Evolutionary conservation across 345 rosid species (phyloP).

Genomic region (Brassica nigra): DNA sequence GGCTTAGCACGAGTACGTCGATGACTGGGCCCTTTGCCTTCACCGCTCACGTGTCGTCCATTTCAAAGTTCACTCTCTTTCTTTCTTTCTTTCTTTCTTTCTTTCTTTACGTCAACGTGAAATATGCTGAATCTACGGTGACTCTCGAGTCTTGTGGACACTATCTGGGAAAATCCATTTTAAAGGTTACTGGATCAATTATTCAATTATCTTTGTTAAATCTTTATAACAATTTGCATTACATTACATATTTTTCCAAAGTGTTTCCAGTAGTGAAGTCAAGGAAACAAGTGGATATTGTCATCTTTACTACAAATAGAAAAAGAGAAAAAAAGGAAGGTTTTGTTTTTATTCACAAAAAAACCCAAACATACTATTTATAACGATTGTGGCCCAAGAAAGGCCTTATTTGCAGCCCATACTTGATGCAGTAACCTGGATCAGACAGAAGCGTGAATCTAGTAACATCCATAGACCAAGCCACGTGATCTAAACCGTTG

Average conservation of each 20-base stretch:
- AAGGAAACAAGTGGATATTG: neutral
- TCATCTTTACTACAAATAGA: neutral
- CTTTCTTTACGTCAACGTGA: neutral
- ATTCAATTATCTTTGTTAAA: neutral
- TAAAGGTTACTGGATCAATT: neutral
- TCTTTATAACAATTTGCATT: neutral
- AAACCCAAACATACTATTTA: neutral
- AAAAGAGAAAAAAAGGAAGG: neutral
- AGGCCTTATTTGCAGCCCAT: conserved; percentile 17
- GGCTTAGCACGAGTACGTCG: conserved; percentile 7
- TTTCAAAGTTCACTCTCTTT: neutral
- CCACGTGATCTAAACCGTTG: conserved; percentile 42
- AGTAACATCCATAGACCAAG: conserved; percentile 25
- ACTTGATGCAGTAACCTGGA: neutral
- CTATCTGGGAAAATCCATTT: neutral
- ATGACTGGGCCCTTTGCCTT: conserved; percentile 4
- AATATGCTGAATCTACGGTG: neutral
- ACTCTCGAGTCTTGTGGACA: neutral
- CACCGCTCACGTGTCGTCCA: conserved; percentile 13
- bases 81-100: too few species aligned
- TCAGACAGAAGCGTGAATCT: conserved; percentile 34
- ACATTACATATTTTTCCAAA: neutral
- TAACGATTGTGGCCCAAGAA: neutral
- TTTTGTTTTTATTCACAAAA: neutral
- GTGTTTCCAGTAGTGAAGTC: neutral